These are phyloP conservation scores for Colletotrichum camelliae DNA, from an alignment of 2,329 filamentous ascomycete species.

Conservation along the genomic window DNA sequence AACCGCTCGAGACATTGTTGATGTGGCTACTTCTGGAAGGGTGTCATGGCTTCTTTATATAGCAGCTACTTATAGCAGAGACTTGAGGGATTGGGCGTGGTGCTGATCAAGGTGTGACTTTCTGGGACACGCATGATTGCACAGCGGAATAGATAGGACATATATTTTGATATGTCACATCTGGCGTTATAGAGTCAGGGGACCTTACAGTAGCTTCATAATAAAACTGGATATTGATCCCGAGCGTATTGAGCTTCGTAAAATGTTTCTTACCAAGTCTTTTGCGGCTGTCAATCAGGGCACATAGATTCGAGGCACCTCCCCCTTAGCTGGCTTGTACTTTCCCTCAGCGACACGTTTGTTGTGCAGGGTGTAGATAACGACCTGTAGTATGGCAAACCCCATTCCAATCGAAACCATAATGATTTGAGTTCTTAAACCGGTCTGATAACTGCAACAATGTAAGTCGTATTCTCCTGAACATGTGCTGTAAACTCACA, in stretches of 20 bases:
- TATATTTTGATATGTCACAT: too few relatives aligned
- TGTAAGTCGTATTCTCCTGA: background rate
- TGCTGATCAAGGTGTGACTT: background rate
- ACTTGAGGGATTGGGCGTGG: background rate
- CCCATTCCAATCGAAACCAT: conserved; percentile 46
- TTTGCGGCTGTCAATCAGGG: background rate
- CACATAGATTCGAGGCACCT: conserved; percentile 19
- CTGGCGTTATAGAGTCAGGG: too few relatives aligned
- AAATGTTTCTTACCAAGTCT: too few relatives aligned
- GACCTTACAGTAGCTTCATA: too few relatives aligned
- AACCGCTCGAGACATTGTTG: too few relatives aligned
- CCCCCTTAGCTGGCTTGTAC: conserved; percentile 16
- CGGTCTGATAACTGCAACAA: conserved; percentile 42
- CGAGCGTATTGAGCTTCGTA: too few relatives aligned
- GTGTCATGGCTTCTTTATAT: too few relatives aligned
- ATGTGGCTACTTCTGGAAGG: too few relatives aligned
- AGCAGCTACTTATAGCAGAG: background rate
- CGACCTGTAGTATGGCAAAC: conserved; percentile 43
- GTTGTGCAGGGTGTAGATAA: conserved; percentile 43
- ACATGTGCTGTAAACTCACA: conserved; percentile 29
- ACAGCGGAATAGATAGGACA: too few relatives aligned
- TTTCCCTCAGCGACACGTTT: conserved; percentile 28
- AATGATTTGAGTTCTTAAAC: conserved; percentile 48
- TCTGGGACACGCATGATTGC: background rate
- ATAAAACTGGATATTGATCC: too few relatives aligned